Evolutionary conservation across 83 land plant species (phyloP).

Genomic region (Isoetes engelmannii): DNA sequence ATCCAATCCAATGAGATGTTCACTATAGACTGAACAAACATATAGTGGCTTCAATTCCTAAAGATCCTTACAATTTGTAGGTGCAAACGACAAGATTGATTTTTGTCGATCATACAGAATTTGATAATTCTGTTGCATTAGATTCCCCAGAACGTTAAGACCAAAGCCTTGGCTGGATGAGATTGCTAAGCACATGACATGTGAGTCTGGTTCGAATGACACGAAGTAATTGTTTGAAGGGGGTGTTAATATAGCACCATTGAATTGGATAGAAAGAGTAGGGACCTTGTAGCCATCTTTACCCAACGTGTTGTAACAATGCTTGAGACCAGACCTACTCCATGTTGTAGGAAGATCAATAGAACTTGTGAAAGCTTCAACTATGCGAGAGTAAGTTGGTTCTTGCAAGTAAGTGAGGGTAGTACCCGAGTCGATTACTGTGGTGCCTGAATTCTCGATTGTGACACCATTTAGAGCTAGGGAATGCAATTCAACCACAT

Average conservation of each 20-base stretch:
- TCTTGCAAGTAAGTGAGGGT: background rate
- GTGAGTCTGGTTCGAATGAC: background rate
- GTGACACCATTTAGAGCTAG: background rate
- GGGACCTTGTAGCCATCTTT: background rate
- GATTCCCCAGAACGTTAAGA: background rate
- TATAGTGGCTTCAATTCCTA: no score
- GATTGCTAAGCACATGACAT: background rate
- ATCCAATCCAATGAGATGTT: no score
- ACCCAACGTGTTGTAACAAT: background rate
- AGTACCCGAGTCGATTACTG: no score
- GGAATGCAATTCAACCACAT: background rate
- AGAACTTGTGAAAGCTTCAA: background rate
- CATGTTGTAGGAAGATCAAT: background rate
- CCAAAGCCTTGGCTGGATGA: background rate
- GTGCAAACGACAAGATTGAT: background rate
- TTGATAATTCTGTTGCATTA: constrained; percentile 4
- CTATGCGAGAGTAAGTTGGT: background rate
- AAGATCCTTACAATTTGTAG: no score
- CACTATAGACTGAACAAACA: no score
- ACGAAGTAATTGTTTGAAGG: background rate
- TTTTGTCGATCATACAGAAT: constrained; percentile 1
- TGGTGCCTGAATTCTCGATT: background rate
- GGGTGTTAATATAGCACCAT: background rate
- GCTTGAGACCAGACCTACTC: background rate
- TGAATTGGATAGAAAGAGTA: background rate